Evolutionary conservation across 192 early-diverging fungal species (phyloP), one percentile per base, ranked within the genome.

Genomic region (Dissophora ornata): DNA sequence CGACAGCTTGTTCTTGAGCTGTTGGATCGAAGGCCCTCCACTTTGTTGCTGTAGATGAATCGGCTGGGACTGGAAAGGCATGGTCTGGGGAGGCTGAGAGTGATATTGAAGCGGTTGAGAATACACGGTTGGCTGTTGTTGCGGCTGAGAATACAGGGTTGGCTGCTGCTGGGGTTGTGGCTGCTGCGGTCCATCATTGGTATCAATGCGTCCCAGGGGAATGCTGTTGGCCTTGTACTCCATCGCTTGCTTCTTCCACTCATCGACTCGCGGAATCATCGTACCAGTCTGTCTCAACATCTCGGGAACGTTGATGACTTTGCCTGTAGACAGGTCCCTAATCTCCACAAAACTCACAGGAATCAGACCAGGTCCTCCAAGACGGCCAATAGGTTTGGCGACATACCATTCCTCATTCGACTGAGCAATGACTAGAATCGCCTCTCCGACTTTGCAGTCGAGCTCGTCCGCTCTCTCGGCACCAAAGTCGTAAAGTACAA

Each of bases 391-490:
- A 28, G 89, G 89, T 69, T 90, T 91, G 26, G 87, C 92, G 26
- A 93, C 89, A 55, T 89, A 86, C 92, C 92, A 93, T 62, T 93
- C 92, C 11, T 83, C 83, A 40, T 90, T 91, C 38, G 89, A 90
- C 53, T 93, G 90, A 25, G 92, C 92, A 73, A 93, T 90, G 42
- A 93, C 84, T 30, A 92, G 80, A 58, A 93, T 86, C 8, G 88
- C 84, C 58, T 93, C 92, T 34, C 88, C 92, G 46, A 84, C 84
- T 67, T 84, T 84, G 38, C 89, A 87, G 24, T 90, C 82, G 9
- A 92, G 79, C 81, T 93, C 92, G 62, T 93, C 91, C 41, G 81
- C 77, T 65, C 88, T 71, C 55, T 92, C 90, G 0, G 92, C 90
- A 8, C 79, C 80, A 71, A 93, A 93, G 57, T 90, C 87, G 63